A percentile compares a stretch with the other conserved stretches of the same genome.
Evolutionary conservation across 331 rosid species (phyloP).

Genomic region (Acacia pycnantha): DNA sequence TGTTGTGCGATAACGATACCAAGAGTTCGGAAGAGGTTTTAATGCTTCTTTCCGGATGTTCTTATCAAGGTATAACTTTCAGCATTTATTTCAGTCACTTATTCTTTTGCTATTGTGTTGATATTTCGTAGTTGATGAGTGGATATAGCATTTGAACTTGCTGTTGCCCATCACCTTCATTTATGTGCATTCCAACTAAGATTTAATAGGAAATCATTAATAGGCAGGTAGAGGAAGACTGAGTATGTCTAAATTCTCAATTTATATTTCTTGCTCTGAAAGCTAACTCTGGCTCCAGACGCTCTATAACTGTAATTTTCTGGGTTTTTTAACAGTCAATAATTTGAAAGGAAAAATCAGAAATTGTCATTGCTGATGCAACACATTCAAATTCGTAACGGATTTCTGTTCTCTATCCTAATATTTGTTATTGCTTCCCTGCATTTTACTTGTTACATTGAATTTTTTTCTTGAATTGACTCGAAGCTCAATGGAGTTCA

Average conservation of each 20-base stretch:
- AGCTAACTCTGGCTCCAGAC: background rate
- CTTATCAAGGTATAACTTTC: constrained; percentile 54
- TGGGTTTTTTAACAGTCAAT: background rate
- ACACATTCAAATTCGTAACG: background rate
- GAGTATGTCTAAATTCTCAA: background rate
- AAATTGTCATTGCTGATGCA: background rate
- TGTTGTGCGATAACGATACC: constrained; percentile 28
- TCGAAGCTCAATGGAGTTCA: background rate
- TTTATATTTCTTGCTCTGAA: background rate
- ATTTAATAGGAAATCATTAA: background rate
- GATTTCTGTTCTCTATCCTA: background rate
- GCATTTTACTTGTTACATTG: background rate
- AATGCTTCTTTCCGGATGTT: constrained; percentile 65
- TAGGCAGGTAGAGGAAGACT: background rate
- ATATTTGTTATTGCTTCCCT: background rate
- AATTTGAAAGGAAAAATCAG: background rate
- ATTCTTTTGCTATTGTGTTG: background rate
- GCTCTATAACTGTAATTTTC: background rate
- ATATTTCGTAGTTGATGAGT: background rate
- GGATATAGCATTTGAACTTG: constrained; percentile 6
- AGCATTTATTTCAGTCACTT: background rate
- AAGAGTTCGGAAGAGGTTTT: constrained; percentile 55
- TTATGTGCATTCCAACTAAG: background rate
- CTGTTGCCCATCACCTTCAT: background rate
- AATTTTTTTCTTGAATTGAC: background rate